Base-by-base conservation (phyloP, 345 rosid genomes). In the Arabidopsis thaliana region DNA sequence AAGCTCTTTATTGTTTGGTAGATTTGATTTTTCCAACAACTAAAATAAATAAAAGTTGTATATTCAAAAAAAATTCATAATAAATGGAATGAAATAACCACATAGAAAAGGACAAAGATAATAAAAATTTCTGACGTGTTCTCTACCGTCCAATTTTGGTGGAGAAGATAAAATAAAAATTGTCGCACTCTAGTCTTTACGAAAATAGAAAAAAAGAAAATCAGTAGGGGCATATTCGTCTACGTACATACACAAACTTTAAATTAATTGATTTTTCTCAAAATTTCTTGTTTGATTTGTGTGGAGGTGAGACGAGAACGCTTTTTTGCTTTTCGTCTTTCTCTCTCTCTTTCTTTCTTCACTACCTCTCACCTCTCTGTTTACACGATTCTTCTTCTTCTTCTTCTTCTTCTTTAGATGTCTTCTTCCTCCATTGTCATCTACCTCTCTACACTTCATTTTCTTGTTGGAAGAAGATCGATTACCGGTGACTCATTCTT, bases 251-350 rank as follows among this genome's bases (percentile, higher is more conserved):
- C 40, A 61, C 0, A 40, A 53, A 8, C 36, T n/a, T 85, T 81
- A 12, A 69, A 71, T 33, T 9, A 46, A 46, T 65, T 16, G 32
- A 58, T 64, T 30, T 53, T 55, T 28, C 12, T 2, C 12, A 1
- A 70, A 70, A 55, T 66, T 56, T 53, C 38, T 78, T 51, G 73
- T 74, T 58, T 64, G n/a, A 30, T 78, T 83, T 74, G 41, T 83
- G 88, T 84, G 91, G 91, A 86, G 87, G 85, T 77, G 91, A 87
- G 88, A 74, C 72, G 83, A 82, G 74, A 74, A 74, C 85, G 84
- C 85, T 69, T 49, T 69, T 44, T 44, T 64, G 80, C 76, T 71
- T 77, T 78, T 71, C 76, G 81, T 67, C 67, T 57, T 78, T 63
- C 41, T 59, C 73, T 72, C 55, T 64, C 11, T 67, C 67, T 57